Base-by-base conservation (phyloP, 257 asterid species). In the Prunella vulgaris region DNA sequence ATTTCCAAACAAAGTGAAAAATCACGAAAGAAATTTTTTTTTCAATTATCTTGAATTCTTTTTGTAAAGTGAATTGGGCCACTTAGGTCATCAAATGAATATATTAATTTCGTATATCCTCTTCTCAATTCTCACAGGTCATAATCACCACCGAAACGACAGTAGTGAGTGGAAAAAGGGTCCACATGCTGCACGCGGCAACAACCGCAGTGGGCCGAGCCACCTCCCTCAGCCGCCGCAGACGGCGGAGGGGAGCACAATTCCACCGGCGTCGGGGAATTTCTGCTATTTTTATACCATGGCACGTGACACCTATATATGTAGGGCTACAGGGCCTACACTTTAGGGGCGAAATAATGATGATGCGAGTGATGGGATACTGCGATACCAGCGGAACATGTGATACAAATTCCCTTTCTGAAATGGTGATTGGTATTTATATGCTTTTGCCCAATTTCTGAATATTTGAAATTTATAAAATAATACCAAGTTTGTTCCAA, bases 131-230 rank as follows among this genome's bases (percentile, higher is more conserved):
- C 62, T 46, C 53, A 46, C 6, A 46, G 15, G 28, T 61, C 64
- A 33, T 48, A 30, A 73, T 65, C 57, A 74, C 58, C 73, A 66
- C 72, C 68, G 78, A 66, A 66, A 57, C 68, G 68, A n/a, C 33
- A 57, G 17, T 3, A 65, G 18, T 9, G 15, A 58, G 74, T 67
- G 78, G 48, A 3, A 18, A n/a, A 42, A n/a, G 13, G 69, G 64
- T 2, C 73, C 74, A 66, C 64, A 22, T 46, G 63, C 58, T 22
- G 78, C 74, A 74, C 78, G 78, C 78, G 69, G 10, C 15, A 14
- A 8, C 73, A 66, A n/a, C 59, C 35, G 65, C 9, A 14, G 60
- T 5, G 0, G 53, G 53, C 68, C 6, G 73, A 30, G 62, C 60
- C 48, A 53, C 71, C 70, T 1, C 13, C 25, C 7, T 21, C 60